These are phyloP conservation scores for Linum trigynum DNA, from an alignment of 345 rosid genomes.

Conservation along the genomic window DNA sequence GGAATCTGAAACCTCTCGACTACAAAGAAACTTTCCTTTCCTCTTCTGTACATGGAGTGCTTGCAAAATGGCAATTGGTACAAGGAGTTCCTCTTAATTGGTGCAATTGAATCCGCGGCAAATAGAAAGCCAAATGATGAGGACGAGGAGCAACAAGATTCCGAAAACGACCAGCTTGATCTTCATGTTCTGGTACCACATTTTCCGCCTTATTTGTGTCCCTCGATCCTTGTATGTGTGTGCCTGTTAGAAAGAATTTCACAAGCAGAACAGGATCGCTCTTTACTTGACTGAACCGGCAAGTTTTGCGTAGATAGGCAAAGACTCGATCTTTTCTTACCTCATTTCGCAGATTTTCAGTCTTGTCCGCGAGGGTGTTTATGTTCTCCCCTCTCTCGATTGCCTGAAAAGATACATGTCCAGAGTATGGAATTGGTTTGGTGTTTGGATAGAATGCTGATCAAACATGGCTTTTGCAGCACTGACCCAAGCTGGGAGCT, in stretches of 20 bases:
- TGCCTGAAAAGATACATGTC: conserved; percentile 33
- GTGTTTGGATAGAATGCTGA: background rate
- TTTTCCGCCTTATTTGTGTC: conserved; percentile 56
- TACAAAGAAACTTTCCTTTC: no score
- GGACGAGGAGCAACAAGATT: conserved; percentile 59
- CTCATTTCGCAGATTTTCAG: conserved; percentile 10
- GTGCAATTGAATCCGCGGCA: conserved; percentile 82
- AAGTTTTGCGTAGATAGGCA: background rate
- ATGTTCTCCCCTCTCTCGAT: conserved; percentile 80
- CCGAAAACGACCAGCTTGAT: conserved; percentile 79
- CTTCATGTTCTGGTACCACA: conserved; percentile 99
- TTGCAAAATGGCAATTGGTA: no score
- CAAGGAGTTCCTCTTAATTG: conserved; percentile 19
- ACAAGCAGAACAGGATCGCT: background rate
- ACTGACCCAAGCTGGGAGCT: background rate
- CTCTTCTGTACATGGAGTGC: no score
- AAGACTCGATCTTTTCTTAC: background rate
- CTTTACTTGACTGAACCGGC: background rate
- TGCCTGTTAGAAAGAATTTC: conserved; percentile 35
- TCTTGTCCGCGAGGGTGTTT: conserved; percentile 56
- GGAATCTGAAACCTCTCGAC: no score
- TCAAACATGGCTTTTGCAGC: background rate
- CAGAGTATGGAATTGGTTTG: no score
- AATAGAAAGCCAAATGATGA: conserved; percentile 76
- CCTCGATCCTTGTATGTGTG: conserved; percentile 60